Base-by-base conservation (phyloP, 805 yeast species). In the Candida ponderosae region DNA sequence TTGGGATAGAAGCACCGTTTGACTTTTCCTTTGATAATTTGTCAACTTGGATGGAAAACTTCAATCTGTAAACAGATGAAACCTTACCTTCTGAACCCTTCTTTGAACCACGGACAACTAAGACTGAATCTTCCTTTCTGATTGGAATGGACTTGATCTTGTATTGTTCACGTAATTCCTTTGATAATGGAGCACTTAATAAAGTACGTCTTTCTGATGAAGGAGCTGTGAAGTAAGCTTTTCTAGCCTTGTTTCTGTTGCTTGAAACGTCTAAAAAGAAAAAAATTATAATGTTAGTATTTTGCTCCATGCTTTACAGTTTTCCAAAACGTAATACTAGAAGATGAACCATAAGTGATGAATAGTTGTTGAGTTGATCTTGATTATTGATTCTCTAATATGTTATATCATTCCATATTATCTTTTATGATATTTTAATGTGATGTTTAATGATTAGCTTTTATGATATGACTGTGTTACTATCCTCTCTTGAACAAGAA, bases 71-170 rank as follows among this genome's bases (percentile, higher is more conserved):
- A 58, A 90, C 97, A 53, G 95, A 83, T 56, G 93, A 75, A 69
- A 93, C 79, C 75, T 88, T 86, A 74, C 98, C 98, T 79, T 90
- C 98, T 61, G 90, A 88, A 70, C 97, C 98, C 80, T 93, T 93
- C 84, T 86, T 85, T 65, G 97, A 85, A 66, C 98, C 98, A 76
- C 98, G 90, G 68, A 83, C 90, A 64, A 93, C 93, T 60, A 76
- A 70, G 59, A 93, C 95, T 72, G 84, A 87, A 69, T 93, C 98
- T 60, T 89, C 94, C 74, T 84, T 83, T 82, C 97, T 93, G 78
- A 93, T 81, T 70, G 98, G 98, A 54, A 93, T 74, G 58, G 97
- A 75, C 67, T 81, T 87, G 74, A 93, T 76, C 70, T 88, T 88
- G 86, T 89, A 93, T 78, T 93, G 81, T 70, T 82, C 94, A 70